Evolutionary conservation across 768 basidiomycete species (phyloP), one percentile per base, ranked within the genome.

Genomic region (Boletus vermiculosoides): DNA sequence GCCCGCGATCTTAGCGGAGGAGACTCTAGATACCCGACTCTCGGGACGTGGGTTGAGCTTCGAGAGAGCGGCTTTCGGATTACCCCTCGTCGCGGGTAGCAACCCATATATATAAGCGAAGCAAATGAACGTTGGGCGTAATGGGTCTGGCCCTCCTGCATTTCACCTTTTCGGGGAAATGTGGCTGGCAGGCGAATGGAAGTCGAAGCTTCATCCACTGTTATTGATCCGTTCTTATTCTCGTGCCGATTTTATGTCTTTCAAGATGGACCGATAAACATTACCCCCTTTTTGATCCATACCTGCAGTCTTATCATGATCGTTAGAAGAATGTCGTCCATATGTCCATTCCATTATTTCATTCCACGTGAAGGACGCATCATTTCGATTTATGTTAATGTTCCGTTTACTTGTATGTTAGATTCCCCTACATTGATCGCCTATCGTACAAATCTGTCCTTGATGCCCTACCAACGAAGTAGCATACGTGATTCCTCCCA

Each of bases 271-370:
- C 40, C 15, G 25, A 40, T 45, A 4, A 20, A 42, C 16, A 10
- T 56, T 42, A 54, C 33, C 22, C 34, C 23, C 12, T 28, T 46
- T 52, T 66, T 28, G 7, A 53, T 37, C 11, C 39, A 53, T 40
- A 41, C 50, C 61, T 45, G 39, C 34, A 52, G 25, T 37, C 23
- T 47, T 37, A 15, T 63, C 47, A 31, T 39, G 16, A 53, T 53
- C 54, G 36, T 46, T 36, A 49, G 5, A 15, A 20, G 8, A 45
- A 18, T 8, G 0, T 13, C 1, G 22, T 11, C 39, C 31, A 42
- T 37, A 5, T 25, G 44, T 61, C 39, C 40, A 33, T 51, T 36
- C 20, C 15, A 30, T 45, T 36, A 13, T 20, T 33, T 31, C 15
- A 30, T 23, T 41, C n/a, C 30, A 25, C 45, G 45, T 20, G 12